Evolutionary conservation across 208 protist species (phyloP).

Genomic region (Leishmania arabica): DNA sequence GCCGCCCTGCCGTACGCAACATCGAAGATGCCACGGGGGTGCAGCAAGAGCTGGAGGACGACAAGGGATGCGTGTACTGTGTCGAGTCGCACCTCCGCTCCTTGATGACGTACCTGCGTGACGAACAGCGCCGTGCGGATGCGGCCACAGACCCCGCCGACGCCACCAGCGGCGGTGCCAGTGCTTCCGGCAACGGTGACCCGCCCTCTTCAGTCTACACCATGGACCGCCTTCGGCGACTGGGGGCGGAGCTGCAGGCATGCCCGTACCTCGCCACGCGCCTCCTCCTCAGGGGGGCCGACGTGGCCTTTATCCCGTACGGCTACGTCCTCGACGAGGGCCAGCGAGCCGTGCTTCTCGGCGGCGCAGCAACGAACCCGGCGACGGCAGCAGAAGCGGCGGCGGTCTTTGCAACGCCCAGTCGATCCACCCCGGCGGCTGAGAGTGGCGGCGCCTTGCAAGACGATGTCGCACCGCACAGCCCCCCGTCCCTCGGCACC

Average conservation of each 20-base stretch:
- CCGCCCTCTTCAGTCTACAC: conserved; percentile 19
- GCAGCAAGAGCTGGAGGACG: conserved; percentile 8
- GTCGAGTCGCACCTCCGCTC: conserved; percentile 28
- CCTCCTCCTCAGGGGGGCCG: conserved; percentile 61
- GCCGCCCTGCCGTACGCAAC: background rate
- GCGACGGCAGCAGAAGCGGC: conserved; percentile 40
- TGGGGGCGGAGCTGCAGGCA: conserved; percentile 58
- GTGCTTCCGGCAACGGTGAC: background rate
- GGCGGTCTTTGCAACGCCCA: background rate
- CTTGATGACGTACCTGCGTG: conserved; percentile 26
- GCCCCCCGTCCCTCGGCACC: conserved; percentile 14
- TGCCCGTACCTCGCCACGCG: conserved; percentile 84
- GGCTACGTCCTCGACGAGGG: conserved; percentile 71
- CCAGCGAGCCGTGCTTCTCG: conserved; percentile 66
- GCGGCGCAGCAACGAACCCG: conserved; percentile 62
- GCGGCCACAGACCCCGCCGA: background rate
- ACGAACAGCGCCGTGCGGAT: conserved; percentile 19
- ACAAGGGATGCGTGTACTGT: conserved; percentile 50
- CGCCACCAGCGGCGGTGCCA: background rate
- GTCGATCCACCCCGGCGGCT: background rate
- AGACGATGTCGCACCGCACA: background rate
- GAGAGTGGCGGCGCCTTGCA: background rate
- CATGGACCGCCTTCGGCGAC: conserved; percentile 52
- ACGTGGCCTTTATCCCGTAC: conserved; percentile 88
- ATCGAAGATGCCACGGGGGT: conserved; percentile 1